A percentile compares a stretch with the other conserved stretches of the same genome.
Conservation (phyloP, 305 asterid species). For the Nicotiana rustica region DNA sequence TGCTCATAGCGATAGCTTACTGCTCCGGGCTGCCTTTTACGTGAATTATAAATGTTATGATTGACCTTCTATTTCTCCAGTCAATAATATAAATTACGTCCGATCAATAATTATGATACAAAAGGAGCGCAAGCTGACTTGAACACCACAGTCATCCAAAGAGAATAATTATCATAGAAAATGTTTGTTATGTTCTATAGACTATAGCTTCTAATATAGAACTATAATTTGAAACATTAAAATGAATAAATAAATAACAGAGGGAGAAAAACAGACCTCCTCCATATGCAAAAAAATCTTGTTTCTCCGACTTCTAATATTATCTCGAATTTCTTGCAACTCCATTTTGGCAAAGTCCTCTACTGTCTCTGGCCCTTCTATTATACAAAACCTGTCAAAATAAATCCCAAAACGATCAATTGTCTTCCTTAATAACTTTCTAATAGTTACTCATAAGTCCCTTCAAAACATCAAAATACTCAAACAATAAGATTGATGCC, state of each 20-base stretch:
- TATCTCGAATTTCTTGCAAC: slow-evolving; percentile 85
- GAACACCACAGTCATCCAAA: no score
- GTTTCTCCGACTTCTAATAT: slow-evolving; percentile 80
- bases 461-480: neutral
- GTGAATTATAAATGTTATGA: neutral
- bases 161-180: neutral
- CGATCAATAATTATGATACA: slow-evolving; percentile 10
- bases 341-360: slow-evolving; percentile 90
- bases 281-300: slow-evolving; percentile 95
- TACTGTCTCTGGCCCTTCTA: slow-evolving; percentile 96
- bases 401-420: neutral
- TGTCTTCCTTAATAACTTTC: neutral
- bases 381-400: slow-evolving; percentile 80
- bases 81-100: neutral
- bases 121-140: neutral
- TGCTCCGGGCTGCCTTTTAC: neutral
- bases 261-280: slow-evolving; percentile 57
- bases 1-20: no score
- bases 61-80: neutral
- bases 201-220: neutral
- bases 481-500: neutral
- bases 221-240: neutral
- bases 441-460: neutral
- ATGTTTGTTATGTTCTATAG: neutral
- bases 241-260: neutral